Percentiles rank a stretch among this genome's conserved stretches.
These are phyloP conservation scores for Colletotrichum cuscutae DNA, from an alignment of 2,329 filamentous ascomycete species.

Conservation along the genomic window DNA sequence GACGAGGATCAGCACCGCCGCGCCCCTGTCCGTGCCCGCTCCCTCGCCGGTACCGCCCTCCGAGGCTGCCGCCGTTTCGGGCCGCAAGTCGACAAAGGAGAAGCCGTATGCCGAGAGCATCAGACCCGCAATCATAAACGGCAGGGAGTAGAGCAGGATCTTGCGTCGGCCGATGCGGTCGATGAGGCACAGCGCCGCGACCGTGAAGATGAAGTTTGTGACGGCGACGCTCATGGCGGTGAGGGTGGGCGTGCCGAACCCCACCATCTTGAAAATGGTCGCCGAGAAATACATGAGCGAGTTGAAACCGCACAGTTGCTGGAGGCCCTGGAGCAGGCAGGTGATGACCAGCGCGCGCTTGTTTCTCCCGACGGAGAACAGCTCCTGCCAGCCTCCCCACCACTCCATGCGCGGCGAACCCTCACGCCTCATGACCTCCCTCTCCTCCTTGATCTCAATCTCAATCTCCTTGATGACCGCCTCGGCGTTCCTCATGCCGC, in stretches of 20 bases:
- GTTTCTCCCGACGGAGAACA: slow-evolving; percentile 70
- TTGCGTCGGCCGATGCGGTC: slow-evolving; percentile 82
- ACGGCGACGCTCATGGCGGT: slow-evolving; percentile 83
- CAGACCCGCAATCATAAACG: slow-evolving; percentile 83
- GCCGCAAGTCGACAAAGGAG: slow-evolving; percentile 64
- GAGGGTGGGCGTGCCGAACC: slow-evolving; percentile 81
- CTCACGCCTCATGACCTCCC: slow-evolving; percentile 60
- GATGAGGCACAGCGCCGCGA: slow-evolving; percentile 79
- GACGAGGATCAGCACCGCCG: slow-evolving; percentile 70
- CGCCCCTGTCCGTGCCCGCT: slow-evolving; percentile 40
- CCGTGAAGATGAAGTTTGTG: slow-evolving; percentile 84
- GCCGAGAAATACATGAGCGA: slow-evolving; percentile 93
- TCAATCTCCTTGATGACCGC: slow-evolving; percentile 76
- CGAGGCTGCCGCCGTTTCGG: slow-evolving; percentile 38
- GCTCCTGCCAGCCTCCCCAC: slow-evolving; percentile 61
- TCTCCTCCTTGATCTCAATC: slow-evolving; percentile 77
- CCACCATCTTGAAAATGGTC: slow-evolving; percentile 81
- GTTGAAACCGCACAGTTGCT: slow-evolving; percentile 92
- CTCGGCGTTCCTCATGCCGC: slow-evolving; percentile 62
- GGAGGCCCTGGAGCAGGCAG: slow-evolving; percentile 85
- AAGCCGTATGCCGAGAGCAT: slow-evolving; percentile 79
- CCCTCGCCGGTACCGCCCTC: slow-evolving; percentile 36
- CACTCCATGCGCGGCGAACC: slow-evolving; percentile 47
- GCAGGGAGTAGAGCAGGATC: slow-evolving; percentile 85
- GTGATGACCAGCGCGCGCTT: slow-evolving; percentile 84